Evolutionary conservation across 768 basidiomycete species (phyloP).

Genomic region (Tulasnella sp.): DNA sequence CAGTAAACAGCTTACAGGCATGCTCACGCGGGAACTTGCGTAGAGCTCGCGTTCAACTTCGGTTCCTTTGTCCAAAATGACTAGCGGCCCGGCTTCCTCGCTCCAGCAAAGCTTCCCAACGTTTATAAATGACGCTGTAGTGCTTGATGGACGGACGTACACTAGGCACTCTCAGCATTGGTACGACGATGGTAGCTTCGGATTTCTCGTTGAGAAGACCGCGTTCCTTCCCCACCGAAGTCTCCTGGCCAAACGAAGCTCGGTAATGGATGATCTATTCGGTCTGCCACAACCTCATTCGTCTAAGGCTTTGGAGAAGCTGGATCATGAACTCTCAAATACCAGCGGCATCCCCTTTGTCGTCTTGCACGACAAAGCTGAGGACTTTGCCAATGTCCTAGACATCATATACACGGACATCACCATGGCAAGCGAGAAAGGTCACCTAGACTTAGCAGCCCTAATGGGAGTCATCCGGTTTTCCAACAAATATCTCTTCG

Average conservation of each 20-base stretch:
- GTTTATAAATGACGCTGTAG: neutral
- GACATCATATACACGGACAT: neutral
- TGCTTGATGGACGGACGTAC: neutral
- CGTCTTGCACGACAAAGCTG: neutral
- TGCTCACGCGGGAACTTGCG: no score
- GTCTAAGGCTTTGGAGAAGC: neutral
- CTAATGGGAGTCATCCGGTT: neutral
- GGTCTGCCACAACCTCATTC: neutral
- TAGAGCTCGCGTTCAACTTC: no score
- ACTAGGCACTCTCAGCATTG: neutral
- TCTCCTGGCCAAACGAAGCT: neutral
- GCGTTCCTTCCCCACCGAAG: neutral
- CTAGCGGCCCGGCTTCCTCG: neutral
- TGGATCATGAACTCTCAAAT: neutral
- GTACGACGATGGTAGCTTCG: neutral
- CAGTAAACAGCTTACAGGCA: no score
- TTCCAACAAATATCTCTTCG: neutral
- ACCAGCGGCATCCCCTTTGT: neutral
- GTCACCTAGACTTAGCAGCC: neutral
- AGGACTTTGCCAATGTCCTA: neutral
- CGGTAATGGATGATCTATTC: neutral
- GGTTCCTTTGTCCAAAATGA: no score
- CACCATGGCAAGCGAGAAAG: neutral
- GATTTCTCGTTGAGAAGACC: neutral
- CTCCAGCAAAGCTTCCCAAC: neutral